Evolutionary conservation across 192 early-diverging fungal species (phyloP), one percentile per base, ranked within the genome.

Genomic region (Geranomyces michiganensis): DNA sequence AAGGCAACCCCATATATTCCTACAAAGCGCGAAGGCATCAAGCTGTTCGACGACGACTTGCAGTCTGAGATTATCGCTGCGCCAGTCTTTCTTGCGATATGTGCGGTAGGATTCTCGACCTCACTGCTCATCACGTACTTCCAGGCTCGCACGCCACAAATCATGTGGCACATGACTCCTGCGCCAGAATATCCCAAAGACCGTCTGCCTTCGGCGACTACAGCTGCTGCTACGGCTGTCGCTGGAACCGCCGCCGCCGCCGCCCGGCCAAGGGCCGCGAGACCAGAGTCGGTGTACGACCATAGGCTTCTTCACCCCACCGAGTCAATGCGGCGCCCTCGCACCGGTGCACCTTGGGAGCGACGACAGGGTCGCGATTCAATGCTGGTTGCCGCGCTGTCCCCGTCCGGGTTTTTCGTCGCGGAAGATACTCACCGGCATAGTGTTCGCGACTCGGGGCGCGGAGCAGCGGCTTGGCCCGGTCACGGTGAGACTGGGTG

Each of bases 51-150:
- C 29, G 58, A 60, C 26, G 58, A 60, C 5, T 7, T 60, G 17
- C 58, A 60, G 9, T 6, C 3, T 17, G 58, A 29, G 17, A 60
- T 60, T 33, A 29, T 60, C 58, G 58, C 58, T 8, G 58, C 58
- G 3, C 58, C 58, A 5, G 30, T 60, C 31, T 60, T 6, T 3
- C 17, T 60, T 27, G 58, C 12, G 1, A 60, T 60, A 2, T 60
- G 58, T 29, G 27, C 29, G 8, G 31, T 60, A 5, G 58, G 58
- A 32, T 5, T 60, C 17, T 19, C 17, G 7, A 26, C 29, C 30
- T 60, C 58, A 2, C 17, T 32, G 12, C 17, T 26, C 58, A 32
- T 29, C 9, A 8, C 58, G 8, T 32, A 31, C 31, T 60, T 27
- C 26, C 58, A 60, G 26, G 7, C 31, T 4, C 58, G 31, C 58